Conservation (phyloP, 495 filamentous ascomycete species). For the Aspergillus sclerotiicarbonarius region DNA sequence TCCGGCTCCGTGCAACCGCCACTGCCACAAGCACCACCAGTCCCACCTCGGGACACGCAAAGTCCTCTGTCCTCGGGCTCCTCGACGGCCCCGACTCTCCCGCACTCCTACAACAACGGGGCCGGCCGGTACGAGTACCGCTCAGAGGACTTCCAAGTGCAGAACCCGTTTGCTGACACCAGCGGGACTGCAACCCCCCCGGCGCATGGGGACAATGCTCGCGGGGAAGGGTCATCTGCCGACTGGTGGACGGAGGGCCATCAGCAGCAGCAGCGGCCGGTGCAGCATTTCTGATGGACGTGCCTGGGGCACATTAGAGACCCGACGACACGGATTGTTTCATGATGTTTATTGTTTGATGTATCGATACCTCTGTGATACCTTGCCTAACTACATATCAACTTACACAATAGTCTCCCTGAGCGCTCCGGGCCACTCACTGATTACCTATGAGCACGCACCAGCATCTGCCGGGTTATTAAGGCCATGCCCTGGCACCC, state of each 20-base stretch:
- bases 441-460: no score
- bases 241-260: slow-evolving; percentile 14
- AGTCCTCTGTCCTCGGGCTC: slow-evolving; percentile 12
- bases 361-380: not conserved
- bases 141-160: slow-evolving; percentile 44
- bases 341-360: not conserved
- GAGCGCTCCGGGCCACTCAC: no score
- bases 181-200: slow-evolving; percentile 19
- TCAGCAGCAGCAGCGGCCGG: slow-evolving; percentile 2
- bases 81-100: slow-evolving; percentile 5
- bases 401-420: no score
- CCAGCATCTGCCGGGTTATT: no score
- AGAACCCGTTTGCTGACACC: slow-evolving; percentile 47
- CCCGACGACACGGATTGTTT: not conserved
- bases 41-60: slow-evolving; percentile 15
- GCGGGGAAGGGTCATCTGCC: slow-evolving; percentile 11
- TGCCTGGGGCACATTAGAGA: not conserved
- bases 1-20: slow-evolving; percentile 18
- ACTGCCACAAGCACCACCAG: slow-evolving; percentile 9
- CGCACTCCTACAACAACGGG: slow-evolving; percentile 12
- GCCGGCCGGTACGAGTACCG: slow-evolving; percentile 37
- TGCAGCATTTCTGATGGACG: slow-evolving; percentile 4
- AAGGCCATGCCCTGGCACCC: no score
- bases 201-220: slow-evolving; percentile 6
- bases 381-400: no score